Evolutionary conservation across 164 flowering plant genomes (phyloP), one percentile per base, ranked within the genome.

Genomic region (Echeveria elegans): DNA sequence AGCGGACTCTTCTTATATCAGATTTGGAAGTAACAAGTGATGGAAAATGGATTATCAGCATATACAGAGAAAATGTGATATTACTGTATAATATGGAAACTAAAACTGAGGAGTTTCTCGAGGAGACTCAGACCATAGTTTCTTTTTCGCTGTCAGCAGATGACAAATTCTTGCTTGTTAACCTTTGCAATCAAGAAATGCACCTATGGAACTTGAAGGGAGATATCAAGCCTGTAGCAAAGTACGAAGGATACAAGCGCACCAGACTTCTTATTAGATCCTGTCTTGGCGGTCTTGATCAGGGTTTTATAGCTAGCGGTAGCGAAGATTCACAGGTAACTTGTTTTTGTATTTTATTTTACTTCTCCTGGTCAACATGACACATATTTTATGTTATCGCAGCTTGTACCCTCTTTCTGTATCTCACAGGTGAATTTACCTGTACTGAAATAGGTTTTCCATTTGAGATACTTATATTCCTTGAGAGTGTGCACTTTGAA

Each of bases 301-400:
- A 90, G 80, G 80, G 83, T 43, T 90, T 90, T 72, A 74, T 88
- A 71, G 97, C 97, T 8, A 90, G 97, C 67, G 97, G 97, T 28
- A 90, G 97, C 72, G 97, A 90, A 73, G 97, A 90, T 73, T 90
- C 97, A 66, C 87, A 80, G 94, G 97, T 90, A 82, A 19, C 28
- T 16, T 52, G 45, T 52, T 67, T 19, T 56, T 19, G 1, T 7
- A 23, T 53, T n/a, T n/a, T n/a, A 53, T 26, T 53, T 53, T 31
- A 24, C 29, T 6, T 43, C 47, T 12, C 47, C 47, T 43, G 2
- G 11, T 24, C 8, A 56, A 26, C 19, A 23, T 52, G 61, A 19
- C 61, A 28, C 16, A 16, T 18, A 43, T 16, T 43, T 43, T 43
- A 1, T 11, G n/a, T 11, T 38, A 8, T 38, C 12, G 6, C 41